Conservation (phyloP, 1,139 yeast genomes). For the Lodderomyces parapsilosis region DNA sequence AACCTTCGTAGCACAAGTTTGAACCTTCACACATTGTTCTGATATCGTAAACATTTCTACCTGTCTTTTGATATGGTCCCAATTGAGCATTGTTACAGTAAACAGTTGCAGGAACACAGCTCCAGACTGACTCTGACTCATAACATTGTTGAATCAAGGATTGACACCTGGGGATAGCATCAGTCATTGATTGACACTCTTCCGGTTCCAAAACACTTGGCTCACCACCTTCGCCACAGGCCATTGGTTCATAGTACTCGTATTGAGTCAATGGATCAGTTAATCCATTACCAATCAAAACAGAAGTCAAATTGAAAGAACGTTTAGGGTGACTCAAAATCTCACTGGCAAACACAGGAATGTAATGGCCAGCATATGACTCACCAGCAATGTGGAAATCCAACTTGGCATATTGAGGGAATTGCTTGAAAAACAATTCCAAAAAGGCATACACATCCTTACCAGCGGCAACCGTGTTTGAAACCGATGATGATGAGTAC, state of each 20-base stretch:
- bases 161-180: slow-evolving; percentile 76
- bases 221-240: slow-evolving; percentile 92
- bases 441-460: slow-evolving; percentile 90
- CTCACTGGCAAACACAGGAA: slow-evolving; percentile 89
- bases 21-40: slow-evolving; percentile 83
- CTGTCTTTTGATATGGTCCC: slow-evolving; percentile 88
- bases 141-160: slow-evolving; percentile 81
- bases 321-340: slow-evolving; percentile 76
- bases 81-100: slow-evolving; percentile 87
- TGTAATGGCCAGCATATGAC: slow-evolving; percentile 98
- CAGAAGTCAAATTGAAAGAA: slow-evolving; percentile 80
- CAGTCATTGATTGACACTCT: slow-evolving; percentile 75
- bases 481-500: slow-evolving; percentile 61
- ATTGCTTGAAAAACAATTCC: slow-evolving; percentile 84
- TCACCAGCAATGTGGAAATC: slow-evolving; percentile 95
- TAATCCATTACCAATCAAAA: slow-evolving; percentile 92
- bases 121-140: slow-evolving; percentile 71
- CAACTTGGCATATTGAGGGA: slow-evolving; percentile 73
- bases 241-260: slow-evolving; percentile 93
- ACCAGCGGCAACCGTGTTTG: slow-evolving; percentile 86
- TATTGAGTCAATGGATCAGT: slow-evolving; percentile 91
- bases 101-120: slow-evolving; percentile 91
- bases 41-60: slow-evolving; percentile 91
- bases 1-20: slow-evolving; percentile 62
- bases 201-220: slow-evolving; percentile 76